Evolutionary conservation across 495 filamentous ascomycete species (phyloP), one percentile per base, ranked within the genome.

Genomic region (Aspergillus steynii): DNA sequence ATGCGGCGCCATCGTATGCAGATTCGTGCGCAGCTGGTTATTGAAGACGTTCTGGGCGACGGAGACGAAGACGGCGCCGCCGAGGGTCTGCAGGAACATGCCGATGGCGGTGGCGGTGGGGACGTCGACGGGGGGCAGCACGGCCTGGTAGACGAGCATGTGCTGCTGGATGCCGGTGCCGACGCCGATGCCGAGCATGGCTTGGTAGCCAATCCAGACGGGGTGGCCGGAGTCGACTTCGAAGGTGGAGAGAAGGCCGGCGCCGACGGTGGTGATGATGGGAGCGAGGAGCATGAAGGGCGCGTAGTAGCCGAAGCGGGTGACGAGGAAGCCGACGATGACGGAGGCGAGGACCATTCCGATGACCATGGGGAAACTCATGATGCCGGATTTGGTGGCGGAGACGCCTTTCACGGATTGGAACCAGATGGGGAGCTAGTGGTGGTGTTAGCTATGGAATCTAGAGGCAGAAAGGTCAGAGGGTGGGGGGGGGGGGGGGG

Each of bases 381-480:
- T 84, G 69, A 96, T 88, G 26, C 93, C 93, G 0, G 89, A 92
- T 42, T 83, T 76, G 12, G 86, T 83, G 12, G 92, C 88, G 0
- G 78, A 77, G 0, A 83, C 84, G 53, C 81, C 84, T 69, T 93
- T 88, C 71, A 96, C 86, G 5, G 90, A 85, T 67, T 97, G 93
- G 80, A 97, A 96, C 88, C 89, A 97, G 64, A 94, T 88, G 0
- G 93, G 92, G 25, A 96, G 74, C 78, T 89, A 88, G 56, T 58
- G 10, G 12, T 10, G n/a, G 20, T 12, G 49, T 70, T 60, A 70
- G 67, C 4, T 26, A 0, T 14, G 25, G 8, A 45, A 8, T n/a
- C 27, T 53, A 1, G 50, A 2, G 51, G 32, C 15, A 26, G 4
- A 37, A 4, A 26, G 32, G 34, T 26, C 5, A 25, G 29, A 10